These are phyloP conservation scores for Dillenia suffruticosa DNA, from an alignment of 164 flowering plant species.

Conservation along the genomic window DNA sequence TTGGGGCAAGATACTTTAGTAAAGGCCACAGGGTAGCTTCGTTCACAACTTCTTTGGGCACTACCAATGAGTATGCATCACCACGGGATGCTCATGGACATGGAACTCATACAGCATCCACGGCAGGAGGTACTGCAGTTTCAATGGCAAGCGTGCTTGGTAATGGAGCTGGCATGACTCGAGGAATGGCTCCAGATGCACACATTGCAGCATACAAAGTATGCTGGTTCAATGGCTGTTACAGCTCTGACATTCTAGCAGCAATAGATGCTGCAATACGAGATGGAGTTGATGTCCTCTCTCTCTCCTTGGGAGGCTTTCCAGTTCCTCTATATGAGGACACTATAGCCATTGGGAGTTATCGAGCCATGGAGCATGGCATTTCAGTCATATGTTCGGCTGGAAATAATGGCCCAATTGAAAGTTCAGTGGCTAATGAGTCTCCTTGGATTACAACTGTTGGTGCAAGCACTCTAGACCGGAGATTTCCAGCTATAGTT, in stretches of 20 bases:
- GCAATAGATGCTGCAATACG: constrained; percentile 86
- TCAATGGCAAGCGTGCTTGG: constrained; percentile 72
- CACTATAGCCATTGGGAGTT: constrained; percentile 86
- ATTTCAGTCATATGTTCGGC: constrained; percentile 82
- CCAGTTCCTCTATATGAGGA: constrained; percentile 79
- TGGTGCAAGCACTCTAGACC: constrained; percentile 92
- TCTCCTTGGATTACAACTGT: constrained; percentile 95
- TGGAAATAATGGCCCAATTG: constrained; percentile 81
- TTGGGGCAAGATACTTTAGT: constrained; percentile 80
- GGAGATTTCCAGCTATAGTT: constrained; percentile 80
- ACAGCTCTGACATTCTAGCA: constrained; percentile 89
- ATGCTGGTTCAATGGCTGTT: constrained; percentile 88
- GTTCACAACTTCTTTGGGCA: constrained; percentile 10
- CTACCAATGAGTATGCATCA: constrained; percentile 47
- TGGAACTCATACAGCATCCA: constrained; percentile 94
- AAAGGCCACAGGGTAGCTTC: constrained; percentile 59
- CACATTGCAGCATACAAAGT: constrained; percentile 92
- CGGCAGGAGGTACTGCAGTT: constrained; percentile 72
- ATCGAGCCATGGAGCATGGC: constrained; percentile 78
- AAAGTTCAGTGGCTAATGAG: constrained; percentile 77
- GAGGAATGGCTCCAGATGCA: constrained; percentile 89
- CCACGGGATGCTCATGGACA: constrained; percentile 86
- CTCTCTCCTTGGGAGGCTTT: constrained; percentile 86
- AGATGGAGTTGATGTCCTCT: constrained; percentile 87
- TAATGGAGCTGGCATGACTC: constrained; percentile 66